phyloP scores from a whole-genome alignment of 129 eudicot species.

The Ambrosia artemisiifolia region DNA sequence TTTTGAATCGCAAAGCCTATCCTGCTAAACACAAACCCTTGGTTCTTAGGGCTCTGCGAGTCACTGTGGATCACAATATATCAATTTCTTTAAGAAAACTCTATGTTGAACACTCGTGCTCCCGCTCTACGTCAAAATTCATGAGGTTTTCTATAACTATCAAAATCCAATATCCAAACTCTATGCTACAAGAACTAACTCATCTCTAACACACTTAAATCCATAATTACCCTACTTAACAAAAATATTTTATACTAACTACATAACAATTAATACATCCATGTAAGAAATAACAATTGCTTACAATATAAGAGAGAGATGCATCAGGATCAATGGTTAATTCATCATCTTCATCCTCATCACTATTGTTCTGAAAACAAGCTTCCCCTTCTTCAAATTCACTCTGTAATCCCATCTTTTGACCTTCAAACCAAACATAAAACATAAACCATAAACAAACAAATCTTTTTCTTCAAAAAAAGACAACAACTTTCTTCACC shows the following conservation, averaged over 20 bases:
- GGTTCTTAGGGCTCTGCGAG: too few relatives aligned
- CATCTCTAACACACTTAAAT: background rate
- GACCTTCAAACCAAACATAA: conserved; percentile 53
- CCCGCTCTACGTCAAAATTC: background rate
- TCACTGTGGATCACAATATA: too few relatives aligned
- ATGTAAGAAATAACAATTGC: conserved; percentile 2
- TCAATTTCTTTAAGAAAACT: too few relatives aligned
- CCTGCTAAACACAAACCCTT: too few relatives aligned
- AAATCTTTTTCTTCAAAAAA: conserved; percentile 12
- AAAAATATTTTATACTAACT: background rate
- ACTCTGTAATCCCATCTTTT: conserved; percentile 57
- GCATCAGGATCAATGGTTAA: conserved; percentile 55
- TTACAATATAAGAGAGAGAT: conserved; percentile 62
- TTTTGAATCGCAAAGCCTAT: too few relatives aligned
- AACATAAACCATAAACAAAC: conserved; percentile 58
- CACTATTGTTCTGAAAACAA: conserved; percentile 30
- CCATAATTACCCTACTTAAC: conserved; percentile 3
- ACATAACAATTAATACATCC: background rate
- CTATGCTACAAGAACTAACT: background rate
- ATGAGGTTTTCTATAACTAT: background rate
- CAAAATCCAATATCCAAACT: background rate
- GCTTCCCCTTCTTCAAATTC: conserved; percentile 94
- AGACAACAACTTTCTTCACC: conserved; percentile 22
- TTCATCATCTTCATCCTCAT: conserved; percentile 41
- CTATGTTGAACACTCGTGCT: too few relatives aligned